A percentile compares a stretch with the other conserved stretches of the same genome.
phyloP scores from a whole-genome alignment of 805 yeast species.

The Alloascoidea africana region DNA sequence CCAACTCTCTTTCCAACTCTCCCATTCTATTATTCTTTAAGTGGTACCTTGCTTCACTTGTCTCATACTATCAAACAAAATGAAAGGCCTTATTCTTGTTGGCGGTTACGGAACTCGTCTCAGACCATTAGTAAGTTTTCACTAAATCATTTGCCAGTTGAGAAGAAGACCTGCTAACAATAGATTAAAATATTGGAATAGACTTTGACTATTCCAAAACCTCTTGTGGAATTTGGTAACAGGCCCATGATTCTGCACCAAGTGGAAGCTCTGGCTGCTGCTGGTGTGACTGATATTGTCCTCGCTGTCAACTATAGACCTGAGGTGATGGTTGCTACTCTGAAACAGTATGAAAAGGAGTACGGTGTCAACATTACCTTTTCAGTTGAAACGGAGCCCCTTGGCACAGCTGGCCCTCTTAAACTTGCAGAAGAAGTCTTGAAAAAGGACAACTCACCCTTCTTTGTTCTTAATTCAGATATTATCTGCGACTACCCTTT shows the following conservation, averaged over 20 bases:
- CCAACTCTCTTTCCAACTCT: no score
- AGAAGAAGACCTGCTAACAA: neutral
- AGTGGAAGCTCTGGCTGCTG: conserved; percentile 93
- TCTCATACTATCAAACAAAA: no score
- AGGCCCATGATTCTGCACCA: conserved; percentile 98
- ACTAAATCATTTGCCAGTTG: no score
- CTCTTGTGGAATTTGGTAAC: conserved; percentile 95
- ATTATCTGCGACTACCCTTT: conserved; percentile 98
- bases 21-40: no score
- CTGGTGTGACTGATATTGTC: conserved; percentile 98
- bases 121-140: conserved; percentile 73
- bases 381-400: conserved; percentile 97
- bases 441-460: conserved; percentile 90
- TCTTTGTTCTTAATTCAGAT: conserved; percentile 95
- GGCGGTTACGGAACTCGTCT: conserved; percentile 99
- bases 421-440: conserved; percentile 90
- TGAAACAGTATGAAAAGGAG: conserved; percentile 85
- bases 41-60: no score
- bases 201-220: conserved; percentile 89
- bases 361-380: conserved; percentile 93
- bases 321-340: conserved; percentile 94
- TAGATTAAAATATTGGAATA: neutral
- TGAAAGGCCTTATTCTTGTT: conserved; percentile 96
- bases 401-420: conserved; percentile 99
- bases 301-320: conserved; percentile 99